Evolutionary conservation across 225 moss, liverwort and hornwort genomes (phyloP).

Genomic region (Climacium dendroides): DNA sequence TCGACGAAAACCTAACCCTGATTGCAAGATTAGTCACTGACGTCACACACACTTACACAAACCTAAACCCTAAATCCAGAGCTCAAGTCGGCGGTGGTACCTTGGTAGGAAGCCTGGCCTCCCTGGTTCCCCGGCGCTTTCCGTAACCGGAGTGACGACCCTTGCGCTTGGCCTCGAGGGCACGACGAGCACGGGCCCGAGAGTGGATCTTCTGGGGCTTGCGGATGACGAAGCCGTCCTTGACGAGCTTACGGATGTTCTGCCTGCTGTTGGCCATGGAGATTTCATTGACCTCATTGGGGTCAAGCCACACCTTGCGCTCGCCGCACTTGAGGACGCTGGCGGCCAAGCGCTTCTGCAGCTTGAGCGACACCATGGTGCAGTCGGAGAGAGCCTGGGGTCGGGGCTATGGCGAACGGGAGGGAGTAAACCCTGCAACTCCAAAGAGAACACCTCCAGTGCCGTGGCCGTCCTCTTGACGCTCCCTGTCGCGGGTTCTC

Average conservation of each 20-base stretch:
- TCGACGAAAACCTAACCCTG: not conserved
- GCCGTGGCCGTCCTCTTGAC: no score
- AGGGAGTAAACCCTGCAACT: no score
- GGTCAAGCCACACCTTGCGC: slow-evolving; percentile 88
- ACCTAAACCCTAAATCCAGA: not conserved
- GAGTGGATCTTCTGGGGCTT: slow-evolving; percentile 85
- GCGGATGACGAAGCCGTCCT: slow-evolving; percentile 65
- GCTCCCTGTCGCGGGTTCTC: no score
- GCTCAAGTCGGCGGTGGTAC: not conserved
- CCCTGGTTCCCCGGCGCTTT: slow-evolving; percentile 62
- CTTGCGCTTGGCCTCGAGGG: slow-evolving; percentile 69
- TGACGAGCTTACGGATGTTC: slow-evolving; percentile 69
- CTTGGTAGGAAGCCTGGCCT: slow-evolving; percentile 71
- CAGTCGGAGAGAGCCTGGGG: not conserved
- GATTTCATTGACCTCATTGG: slow-evolving; percentile 91
- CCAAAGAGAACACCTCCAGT: no score
- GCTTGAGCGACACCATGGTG: slow-evolving; percentile 84
- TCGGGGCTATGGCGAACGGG: not conserved
- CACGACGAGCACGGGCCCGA: slow-evolving; percentile 59
- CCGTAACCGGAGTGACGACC: slow-evolving; percentile 72
- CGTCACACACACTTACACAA: not conserved
- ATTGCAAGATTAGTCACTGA: not conserved
- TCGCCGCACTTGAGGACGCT: slow-evolving; percentile 90
- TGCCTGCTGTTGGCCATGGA: slow-evolving; percentile 92
- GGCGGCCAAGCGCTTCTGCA: slow-evolving; percentile 92